Conservation (phyloP, 495 filamentous ascomycete species). For the Lineolata rhizophorae region DNA sequence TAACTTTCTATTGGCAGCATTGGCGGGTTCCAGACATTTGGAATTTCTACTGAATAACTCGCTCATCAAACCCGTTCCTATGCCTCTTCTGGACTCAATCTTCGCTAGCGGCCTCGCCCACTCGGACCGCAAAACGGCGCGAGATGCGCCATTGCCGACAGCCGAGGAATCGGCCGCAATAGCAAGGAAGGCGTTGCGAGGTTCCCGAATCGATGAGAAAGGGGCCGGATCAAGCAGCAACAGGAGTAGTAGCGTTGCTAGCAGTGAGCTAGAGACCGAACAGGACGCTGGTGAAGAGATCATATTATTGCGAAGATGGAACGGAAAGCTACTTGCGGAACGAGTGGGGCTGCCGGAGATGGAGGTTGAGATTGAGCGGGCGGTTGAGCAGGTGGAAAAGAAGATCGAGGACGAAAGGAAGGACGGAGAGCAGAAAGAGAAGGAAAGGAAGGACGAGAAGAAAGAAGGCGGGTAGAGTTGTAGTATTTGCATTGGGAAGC, state of each 20-base stretch:
- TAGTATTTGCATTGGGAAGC: too few relatives aligned
- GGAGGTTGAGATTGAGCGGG: slow-evolving; percentile 71
- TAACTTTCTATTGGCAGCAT: too few relatives aligned
- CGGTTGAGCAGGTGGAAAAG: slow-evolving; percentile 66
- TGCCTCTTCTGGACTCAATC: slow-evolving; percentile 42
- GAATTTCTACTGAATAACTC: slow-evolving; percentile 54
- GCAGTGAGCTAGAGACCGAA: slow-evolving; percentile 31
- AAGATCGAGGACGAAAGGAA: slow-evolving; percentile 24
- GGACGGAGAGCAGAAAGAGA: slow-evolving; percentile 24
- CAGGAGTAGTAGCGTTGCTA: slow-evolving; percentile 43
- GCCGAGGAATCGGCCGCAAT: slow-evolving; percentile 15
- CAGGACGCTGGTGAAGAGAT: slow-evolving; percentile 16
- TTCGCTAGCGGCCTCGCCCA: slow-evolving; percentile 29
- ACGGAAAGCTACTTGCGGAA: slow-evolving; percentile 22
- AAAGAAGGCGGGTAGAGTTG: not conserved
- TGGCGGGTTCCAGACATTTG: slow-evolving; percentile 67
- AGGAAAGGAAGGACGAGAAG: slow-evolving; percentile 4
- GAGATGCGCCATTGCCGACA: slow-evolving; percentile 12
- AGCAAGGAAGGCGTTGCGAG: too few relatives aligned
- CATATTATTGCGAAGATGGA: slow-evolving; percentile 21
- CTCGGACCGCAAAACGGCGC: slow-evolving; percentile 12
- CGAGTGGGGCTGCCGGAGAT: slow-evolving; percentile 43
- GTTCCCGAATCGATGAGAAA: too few relatives aligned
- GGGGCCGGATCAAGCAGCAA: too few relatives aligned
- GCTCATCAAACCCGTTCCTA: slow-evolving; percentile 40